A percentile compares a stretch with the other conserved stretches of the same genome.
phyloP scores from a whole-genome alignment of 371 early-diverging fungal species.

The Mortierella sp. region DNA sequence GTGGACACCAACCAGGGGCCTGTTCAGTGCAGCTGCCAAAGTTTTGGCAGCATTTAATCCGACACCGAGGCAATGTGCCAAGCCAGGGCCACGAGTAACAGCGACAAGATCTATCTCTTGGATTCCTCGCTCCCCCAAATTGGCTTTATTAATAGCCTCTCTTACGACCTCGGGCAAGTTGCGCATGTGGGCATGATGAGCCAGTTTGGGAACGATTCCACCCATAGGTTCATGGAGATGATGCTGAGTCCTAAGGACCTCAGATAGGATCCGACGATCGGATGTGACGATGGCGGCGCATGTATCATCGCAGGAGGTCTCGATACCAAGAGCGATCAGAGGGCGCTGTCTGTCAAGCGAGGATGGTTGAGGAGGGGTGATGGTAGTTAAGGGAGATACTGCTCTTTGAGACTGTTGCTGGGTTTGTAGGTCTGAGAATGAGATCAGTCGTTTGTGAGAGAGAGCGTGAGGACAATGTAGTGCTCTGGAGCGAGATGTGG shows the following conservation, averaged over 20 bases:
- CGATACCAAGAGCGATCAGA: constrained; percentile 76
- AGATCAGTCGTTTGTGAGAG: no score
- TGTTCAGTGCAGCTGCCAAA: constrained; percentile 78
- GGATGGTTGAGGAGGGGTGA: no score
- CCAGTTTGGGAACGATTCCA: constrained; percentile 86
- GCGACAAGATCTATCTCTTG: constrained; percentile 84
- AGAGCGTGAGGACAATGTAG: no score
- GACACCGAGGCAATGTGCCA: constrained; percentile 81
- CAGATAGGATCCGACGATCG: constrained; percentile 74
- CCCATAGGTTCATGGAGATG: constrained; percentile 83
- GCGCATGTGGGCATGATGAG: constrained; percentile 77
- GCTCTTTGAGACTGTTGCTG: no score
- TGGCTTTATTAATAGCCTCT: constrained; percentile 72
- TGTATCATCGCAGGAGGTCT: constrained; percentile 90
- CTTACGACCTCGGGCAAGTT: constrained; percentile 77
- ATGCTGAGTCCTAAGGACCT: constrained; percentile 77
- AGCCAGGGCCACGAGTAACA: constrained; percentile 87
- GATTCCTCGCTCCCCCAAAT: constrained; percentile 55
- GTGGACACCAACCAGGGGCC: constrained; percentile 86
- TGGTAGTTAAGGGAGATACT: no score
- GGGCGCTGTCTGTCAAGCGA: constrained; percentile 14
- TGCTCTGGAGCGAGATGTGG: no score
- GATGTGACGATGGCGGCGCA: constrained; percentile 84
- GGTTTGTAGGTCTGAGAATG: no score
- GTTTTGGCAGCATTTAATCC: constrained; percentile 86